Conservation (phyloP, 495 filamentous ascomycete genomes). For the Neurospora hispaniola region DNA sequence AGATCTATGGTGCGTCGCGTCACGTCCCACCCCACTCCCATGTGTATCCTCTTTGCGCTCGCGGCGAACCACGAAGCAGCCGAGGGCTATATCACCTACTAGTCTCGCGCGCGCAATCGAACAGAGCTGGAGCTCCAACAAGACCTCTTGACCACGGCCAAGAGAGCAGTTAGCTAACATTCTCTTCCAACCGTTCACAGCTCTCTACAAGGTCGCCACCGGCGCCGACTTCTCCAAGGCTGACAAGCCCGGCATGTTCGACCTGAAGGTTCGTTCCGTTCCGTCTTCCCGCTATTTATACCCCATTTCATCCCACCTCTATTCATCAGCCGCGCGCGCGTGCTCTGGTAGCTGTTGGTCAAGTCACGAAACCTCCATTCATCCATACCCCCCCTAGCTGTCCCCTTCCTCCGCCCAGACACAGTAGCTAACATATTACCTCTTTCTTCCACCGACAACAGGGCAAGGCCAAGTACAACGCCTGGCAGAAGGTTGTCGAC, state of each 20-base stretch:
- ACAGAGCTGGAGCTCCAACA: background rate
- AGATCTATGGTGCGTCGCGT: constrained; percentile 33
- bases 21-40: background rate
- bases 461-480: constrained; percentile 69
- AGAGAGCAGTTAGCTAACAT: constrained; percentile 2
- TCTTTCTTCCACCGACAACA: constrained; percentile 20
- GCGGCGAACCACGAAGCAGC: background rate
- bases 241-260: constrained; percentile 37
- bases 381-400: background rate
- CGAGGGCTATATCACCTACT: background rate
- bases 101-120: background rate
- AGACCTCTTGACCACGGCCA: background rate
- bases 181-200: constrained; percentile 20
- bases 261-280: constrained; percentile 42
- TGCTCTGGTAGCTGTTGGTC: background rate
- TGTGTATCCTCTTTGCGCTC: background rate
- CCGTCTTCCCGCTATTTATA: background rate
- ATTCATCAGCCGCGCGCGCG: background rate
- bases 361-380: background rate
- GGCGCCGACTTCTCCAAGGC: constrained; percentile 38
- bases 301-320: background rate
- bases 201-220: constrained; percentile 42
- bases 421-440: background rate
- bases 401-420: background rate
- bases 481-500: constrained; percentile 56